These are phyloP conservation scores for Dillenia turbinata DNA, from an alignment of 164 flowering plant species.

Conservation along the genomic window DNA sequence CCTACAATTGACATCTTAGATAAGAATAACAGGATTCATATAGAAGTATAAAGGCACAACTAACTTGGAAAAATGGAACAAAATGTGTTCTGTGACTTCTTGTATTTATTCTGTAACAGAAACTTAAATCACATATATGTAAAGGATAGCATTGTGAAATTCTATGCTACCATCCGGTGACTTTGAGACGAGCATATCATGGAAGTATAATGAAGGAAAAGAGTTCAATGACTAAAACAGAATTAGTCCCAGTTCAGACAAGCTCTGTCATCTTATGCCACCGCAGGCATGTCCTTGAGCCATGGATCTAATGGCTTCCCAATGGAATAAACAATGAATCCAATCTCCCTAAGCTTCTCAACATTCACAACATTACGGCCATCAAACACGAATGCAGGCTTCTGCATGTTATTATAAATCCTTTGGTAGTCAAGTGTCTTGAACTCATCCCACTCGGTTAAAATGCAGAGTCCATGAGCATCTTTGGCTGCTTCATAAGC, in stretches of 20 bases:
- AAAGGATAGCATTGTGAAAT: background rate
- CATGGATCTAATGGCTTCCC: constrained; percentile 77
- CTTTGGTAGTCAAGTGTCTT: constrained; percentile 51
- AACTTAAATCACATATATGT: background rate
- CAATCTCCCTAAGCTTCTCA: constrained; percentile 59
- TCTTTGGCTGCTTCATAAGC: constrained; percentile 63
- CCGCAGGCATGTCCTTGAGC: constrained; percentile 66
- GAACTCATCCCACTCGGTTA: constrained; percentile 87
- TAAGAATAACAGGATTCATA: too few relatives aligned
- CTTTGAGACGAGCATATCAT: background rate
- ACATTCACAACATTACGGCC: constrained; percentile 53
- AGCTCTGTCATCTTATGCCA: constrained; percentile 22
- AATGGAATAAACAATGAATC: constrained; percentile 66
- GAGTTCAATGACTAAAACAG: background rate
- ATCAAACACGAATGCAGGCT: constrained; percentile 75
- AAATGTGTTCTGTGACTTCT: too few relatives aligned
- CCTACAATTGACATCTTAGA: too few relatives aligned
- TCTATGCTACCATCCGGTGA: background rate
- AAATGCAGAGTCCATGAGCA: constrained; percentile 66
- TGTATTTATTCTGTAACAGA: background rate
- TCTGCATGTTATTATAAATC: constrained; percentile 63
- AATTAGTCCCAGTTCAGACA: background rate
- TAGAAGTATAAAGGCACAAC: too few relatives aligned
- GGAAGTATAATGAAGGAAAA: background rate
- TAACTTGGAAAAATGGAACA: too few relatives aligned